Evolutionary conservation across 2,329 filamentous ascomycete genomes (phyloP), one percentile per base, ranked within the genome.

Genomic region (Colletotrichum sp.): DNA sequence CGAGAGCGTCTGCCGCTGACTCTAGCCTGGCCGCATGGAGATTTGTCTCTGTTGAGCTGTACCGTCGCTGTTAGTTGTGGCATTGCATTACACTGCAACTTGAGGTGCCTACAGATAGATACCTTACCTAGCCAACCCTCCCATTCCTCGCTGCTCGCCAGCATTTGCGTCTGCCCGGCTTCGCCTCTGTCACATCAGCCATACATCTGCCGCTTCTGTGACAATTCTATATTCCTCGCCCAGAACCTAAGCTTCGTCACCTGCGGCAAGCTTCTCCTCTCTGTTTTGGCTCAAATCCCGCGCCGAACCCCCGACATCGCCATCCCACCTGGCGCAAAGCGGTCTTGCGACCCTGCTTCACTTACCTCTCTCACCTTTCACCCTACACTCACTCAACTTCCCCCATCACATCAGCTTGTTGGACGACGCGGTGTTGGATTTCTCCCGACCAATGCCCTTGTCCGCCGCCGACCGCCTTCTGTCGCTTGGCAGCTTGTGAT

Each of bases 171-270:
- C 55, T 54, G 33, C 27, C 61, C 16, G 51, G 34, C 34, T 55
- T 71, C 38, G 68, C 55, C 43, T 73, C 68, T 55, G 55, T 71
- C 71, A 73, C 68, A 66, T 62, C 71, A 57, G 67, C 47, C 71
- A 66, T 47, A 64, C 59, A 43, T 62, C 70, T 24, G 51, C 51
- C 55, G 18, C 27, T 27, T n/a, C 54, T 27, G 29, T 38, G 43
- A 29, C 68, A 61, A 38, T 62, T 55, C 16, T 15, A 33, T 47
- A 61, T 62, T 66, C 21, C 51, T 62, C 55, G 38, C 43, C 27
- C 47, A 57, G 15, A 38, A 59, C 33, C 62, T 68, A 34, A 34
- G 33, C 64, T 63, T 33, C 29, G 18, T 47, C 57, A 34, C 18
- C 13, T 59, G 38, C 38, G 18, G 38, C 38, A 47, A 34, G 31